A percentile compares a stretch with the other conserved stretches of the same genome.
phyloP scores from a whole-genome alignment of 192 early-diverging fungal genomes.

The Podila epicladia region DNA sequence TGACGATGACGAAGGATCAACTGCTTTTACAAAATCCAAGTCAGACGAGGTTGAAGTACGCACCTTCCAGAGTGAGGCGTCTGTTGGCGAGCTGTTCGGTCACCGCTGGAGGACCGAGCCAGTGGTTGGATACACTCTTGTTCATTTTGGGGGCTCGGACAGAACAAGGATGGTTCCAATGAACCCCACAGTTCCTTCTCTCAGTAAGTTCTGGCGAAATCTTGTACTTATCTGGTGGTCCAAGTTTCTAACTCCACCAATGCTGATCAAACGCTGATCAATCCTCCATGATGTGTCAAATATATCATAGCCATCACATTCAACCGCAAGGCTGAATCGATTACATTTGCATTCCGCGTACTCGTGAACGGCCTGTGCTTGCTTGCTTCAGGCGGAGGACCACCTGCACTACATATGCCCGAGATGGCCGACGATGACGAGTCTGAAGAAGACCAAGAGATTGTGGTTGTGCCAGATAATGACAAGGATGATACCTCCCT shows the following conservation, averaged over 20 bases:
- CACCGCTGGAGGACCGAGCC: slow-evolving; percentile 50
- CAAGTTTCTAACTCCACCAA: not conserved
- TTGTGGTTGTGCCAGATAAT: slow-evolving; percentile 31
- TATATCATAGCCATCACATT: slow-evolving; percentile 25
- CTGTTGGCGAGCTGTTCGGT: slow-evolving; percentile 46
- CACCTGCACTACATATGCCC: slow-evolving; percentile 46
- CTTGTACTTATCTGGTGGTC: not conserved
- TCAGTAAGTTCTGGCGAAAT: slow-evolving; percentile 21
- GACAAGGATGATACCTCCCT: slow-evolving; percentile 16
- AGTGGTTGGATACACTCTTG: slow-evolving; percentile 40
- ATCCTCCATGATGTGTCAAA: not conserved
- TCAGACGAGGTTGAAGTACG: slow-evolving; percentile 15
- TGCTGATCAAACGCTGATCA: not conserved
- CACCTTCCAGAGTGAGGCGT: slow-evolving; percentile 43
- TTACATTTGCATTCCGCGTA: slow-evolving; percentile 39
- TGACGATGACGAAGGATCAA: slow-evolving; percentile 5
- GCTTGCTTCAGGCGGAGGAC: slow-evolving; percentile 38
- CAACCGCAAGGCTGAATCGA: slow-evolving; percentile 11
- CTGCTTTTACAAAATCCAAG: slow-evolving; percentile 1
- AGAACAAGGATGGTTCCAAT: slow-evolving; percentile 47
- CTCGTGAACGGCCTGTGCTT: slow-evolving; percentile 43
- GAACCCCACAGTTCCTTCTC: slow-evolving; percentile 46
- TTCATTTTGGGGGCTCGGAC: slow-evolving; percentile 46
- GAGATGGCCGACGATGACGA: slow-evolving; percentile 47
- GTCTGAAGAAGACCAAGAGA: slow-evolving; percentile 26